These are phyloP conservation scores for Metschnikowia borealis DNA, from an alignment of 805 yeast species.

Conservation along the genomic window DNA sequence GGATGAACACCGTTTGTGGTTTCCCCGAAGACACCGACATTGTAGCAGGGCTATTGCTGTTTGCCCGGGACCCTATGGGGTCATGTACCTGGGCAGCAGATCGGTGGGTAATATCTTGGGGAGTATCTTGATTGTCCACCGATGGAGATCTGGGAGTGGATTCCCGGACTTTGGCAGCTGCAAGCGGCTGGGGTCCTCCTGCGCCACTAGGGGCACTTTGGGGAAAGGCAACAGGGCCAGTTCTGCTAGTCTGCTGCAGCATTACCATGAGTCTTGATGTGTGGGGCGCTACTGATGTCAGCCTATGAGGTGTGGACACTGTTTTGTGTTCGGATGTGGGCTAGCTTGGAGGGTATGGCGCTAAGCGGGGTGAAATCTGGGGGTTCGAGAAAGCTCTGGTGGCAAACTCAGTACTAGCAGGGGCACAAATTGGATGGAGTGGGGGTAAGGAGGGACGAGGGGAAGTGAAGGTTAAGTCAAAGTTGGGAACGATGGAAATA, in stretches of 20 bases:
- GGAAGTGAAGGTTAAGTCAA: not conserved
- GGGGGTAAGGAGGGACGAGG: not conserved
- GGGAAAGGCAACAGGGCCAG: conserved; percentile 3
- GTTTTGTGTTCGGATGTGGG: not conserved
- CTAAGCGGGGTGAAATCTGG: not conserved
- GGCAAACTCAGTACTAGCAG: not conserved
- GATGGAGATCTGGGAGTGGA: conserved; percentile 4
- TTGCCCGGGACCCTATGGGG: conserved; percentile 4
- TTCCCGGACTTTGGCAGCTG: conserved; percentile 1
- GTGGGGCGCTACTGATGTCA: not conserved
- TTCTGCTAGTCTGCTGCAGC: conserved; percentile 4
- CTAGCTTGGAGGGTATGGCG: not conserved
- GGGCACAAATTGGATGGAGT: not conserved
- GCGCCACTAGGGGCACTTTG: conserved; percentile 1
- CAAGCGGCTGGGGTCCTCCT: not conserved
- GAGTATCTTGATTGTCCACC: not conserved
- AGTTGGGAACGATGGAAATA: not conserved
- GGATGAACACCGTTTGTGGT: conserved; percentile 61
- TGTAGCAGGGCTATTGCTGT: conserved; percentile 11
- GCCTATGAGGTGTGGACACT: not conserved
- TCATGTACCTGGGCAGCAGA: conserved; percentile 2
- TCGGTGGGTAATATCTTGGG: conserved; percentile 2
- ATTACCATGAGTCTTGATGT: not conserved
- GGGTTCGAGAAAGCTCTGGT: not conserved
- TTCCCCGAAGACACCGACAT: conserved; percentile 19